Base-by-base conservation (phyloP, 140 eudicot genomes). In the Anethum foeniculum region DNA sequence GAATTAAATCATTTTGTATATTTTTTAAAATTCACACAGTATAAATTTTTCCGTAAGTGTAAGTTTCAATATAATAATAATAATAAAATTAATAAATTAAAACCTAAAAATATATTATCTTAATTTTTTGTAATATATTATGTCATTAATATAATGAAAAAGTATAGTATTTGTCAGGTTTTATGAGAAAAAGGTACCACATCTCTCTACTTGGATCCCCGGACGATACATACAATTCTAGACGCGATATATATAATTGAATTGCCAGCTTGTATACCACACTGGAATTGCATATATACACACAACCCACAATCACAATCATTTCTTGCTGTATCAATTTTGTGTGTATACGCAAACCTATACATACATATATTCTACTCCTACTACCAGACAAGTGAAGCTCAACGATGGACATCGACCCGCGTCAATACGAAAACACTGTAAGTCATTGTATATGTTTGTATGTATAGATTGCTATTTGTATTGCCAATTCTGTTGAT, bases 391-490 rank as follows among this genome's bases (percentile, higher is more conserved):
- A 30, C 5, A 12, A 67, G 23, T 30, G 3, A 12, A 67, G 44
- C 74, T 68, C 21, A 30, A 1, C 41, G 23, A 68, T 68, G 74
- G 74, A 68, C n/a, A 16, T 68, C 32, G 74, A 68, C 16, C 74
- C 74, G 74, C 74, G 74, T 28, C 74, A 30, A 68, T 68, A 30
- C 74, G n/a, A 68, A 68, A 68, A 68, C 74, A 68, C 74, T 68
- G 74, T 68, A 68, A 68, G 74, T 68, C 74, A 54, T 54, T 21
- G 11, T 18, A 19, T 54, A 1, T 18, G 8, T 54, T 18, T 54
- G n/a, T 52, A 52, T 18, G 9, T 52, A 52, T 52, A 52, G 28
- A 56, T 19, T 56, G 65, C 27, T 21, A 3, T 52, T 52, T 21
- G 14, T 21, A 60, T 60, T 7, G 12, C 68, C 38, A 67, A 30